These are phyloP conservation scores for Immersiella caudata DNA, from an alignment of 495 filamentous ascomycete genomes.

Conservation along the genomic window DNA sequence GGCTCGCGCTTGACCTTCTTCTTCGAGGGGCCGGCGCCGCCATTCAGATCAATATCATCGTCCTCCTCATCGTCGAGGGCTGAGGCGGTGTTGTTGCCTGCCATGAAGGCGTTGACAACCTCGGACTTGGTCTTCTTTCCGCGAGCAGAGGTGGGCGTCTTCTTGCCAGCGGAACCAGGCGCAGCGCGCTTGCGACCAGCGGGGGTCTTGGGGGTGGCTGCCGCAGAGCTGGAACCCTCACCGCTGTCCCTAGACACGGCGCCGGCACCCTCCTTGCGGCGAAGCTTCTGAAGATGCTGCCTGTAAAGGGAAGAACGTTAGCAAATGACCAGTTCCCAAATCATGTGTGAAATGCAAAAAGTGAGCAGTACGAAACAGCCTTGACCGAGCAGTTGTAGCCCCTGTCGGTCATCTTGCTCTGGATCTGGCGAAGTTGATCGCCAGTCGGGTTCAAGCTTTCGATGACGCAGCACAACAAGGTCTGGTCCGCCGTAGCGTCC, in stretches of 20 bases:
- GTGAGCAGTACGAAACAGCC: slow-evolving; percentile 33
- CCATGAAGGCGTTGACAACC: background rate
- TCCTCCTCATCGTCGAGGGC: slow-evolving; percentile 10
- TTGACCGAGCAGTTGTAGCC: slow-evolving; percentile 36
- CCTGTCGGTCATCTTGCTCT: slow-evolving; percentile 24
- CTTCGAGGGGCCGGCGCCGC: background rate
- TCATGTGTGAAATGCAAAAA: slow-evolving; percentile 4
- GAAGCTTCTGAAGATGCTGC: slow-evolving; percentile 46
- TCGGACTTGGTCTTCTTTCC: slow-evolving; percentile 20
- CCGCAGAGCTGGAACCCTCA: background rate
- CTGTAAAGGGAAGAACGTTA: slow-evolving; percentile 31
- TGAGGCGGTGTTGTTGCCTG: background rate
- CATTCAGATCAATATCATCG: background rate
- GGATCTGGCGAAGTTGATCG: slow-evolving; percentile 28
- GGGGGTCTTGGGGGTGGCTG: slow-evolving; percentile 22
- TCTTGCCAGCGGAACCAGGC: slow-evolving; percentile 1
- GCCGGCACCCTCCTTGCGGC: slow-evolving; percentile 34
- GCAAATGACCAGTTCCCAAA: slow-evolving; percentile 4
- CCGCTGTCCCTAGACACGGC: slow-evolving; percentile 23
- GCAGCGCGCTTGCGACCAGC: slow-evolving; percentile 6
- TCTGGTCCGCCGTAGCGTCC: slow-evolving; percentile 35
- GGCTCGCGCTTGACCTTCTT: background rate
- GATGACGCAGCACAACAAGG: slow-evolving; percentile 29
- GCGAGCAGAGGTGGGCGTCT: slow-evolving; percentile 6
- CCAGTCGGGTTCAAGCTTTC: slow-evolving; percentile 25